Conservation (phyloP, 2,329 filamentous ascomycete species). For the Fusarium bulbicola region DNA sequence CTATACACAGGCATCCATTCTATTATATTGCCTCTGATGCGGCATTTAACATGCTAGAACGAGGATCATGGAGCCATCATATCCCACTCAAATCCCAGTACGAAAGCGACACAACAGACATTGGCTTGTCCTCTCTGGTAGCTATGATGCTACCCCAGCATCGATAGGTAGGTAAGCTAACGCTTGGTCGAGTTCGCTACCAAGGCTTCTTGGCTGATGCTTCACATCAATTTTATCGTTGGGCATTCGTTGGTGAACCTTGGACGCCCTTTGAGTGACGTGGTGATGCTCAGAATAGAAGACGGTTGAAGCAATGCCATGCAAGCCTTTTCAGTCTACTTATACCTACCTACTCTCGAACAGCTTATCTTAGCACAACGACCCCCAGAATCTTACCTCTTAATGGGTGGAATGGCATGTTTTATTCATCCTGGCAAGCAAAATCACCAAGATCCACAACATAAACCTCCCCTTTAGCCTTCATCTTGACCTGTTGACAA, state of each 20-base stretch:
- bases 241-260: not conserved
- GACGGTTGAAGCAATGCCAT: not conserved
- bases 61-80: not conserved
- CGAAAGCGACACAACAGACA: not conserved
- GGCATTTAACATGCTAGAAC: not conserved
- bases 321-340: not conserved
- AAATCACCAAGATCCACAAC: constrained; percentile 1
- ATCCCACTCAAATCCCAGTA: not conserved
- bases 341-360: not conserved
- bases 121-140: not conserved
- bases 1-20: not conserved
- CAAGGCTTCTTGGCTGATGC: not conserved
- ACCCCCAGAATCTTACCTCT: not conserved
- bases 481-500: not conserved
- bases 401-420: not conserved
- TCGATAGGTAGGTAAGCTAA: too few species aligned
- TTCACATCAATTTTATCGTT: not conserved
- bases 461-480: not conserved
- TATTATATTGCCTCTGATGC: not conserved
- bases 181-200: not conserved
- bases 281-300: not conserved
- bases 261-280: not conserved
- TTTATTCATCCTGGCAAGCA: not conserved
- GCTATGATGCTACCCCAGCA: not conserved
- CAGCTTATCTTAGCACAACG: not conserved